Conservation (phyloP, 306 rosid species). For the Boehmeria nivea region DNA sequence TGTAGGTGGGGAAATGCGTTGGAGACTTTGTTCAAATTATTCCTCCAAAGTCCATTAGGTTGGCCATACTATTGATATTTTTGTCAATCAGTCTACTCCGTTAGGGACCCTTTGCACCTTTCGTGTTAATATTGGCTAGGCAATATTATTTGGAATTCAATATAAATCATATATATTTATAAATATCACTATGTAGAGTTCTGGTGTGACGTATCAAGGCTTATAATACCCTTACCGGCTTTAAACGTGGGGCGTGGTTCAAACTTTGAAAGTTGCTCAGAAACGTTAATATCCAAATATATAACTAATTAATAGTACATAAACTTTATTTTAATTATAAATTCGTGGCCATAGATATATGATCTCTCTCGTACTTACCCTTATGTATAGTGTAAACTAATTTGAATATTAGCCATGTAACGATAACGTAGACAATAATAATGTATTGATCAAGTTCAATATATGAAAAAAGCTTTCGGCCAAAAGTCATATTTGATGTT, state of each 20-base stretch:
- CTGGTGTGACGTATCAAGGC: too few species aligned
- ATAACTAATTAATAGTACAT: too few species aligned
- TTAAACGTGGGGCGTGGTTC: too few species aligned
- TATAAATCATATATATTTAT: too few species aligned
- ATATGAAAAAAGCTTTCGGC: background rate
- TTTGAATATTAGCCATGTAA: background rate
- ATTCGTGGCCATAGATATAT: background rate
- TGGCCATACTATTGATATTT: slow-evolving; percentile 42
- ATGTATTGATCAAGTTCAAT: background rate
- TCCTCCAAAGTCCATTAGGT: slow-evolving; percentile 28
- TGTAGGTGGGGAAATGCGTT: slow-evolving; percentile 39
- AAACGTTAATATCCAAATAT: too few species aligned
- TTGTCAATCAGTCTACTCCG: slow-evolving; percentile 13
- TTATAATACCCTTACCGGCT: slow-evolving; percentile 14
- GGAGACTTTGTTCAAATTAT: slow-evolving; percentile 19
- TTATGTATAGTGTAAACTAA: background rate
- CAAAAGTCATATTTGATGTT: background rate
- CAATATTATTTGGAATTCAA: too few species aligned
- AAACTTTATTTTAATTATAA: too few species aligned
- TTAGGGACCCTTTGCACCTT: slow-evolving; percentile 37
- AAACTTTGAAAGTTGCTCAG: too few species aligned
- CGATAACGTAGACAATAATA: too few species aligned
- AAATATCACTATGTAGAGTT: too few species aligned
- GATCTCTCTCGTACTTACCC: background rate
- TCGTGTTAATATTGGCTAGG: too few species aligned